Evolutionary conservation across 495 filamentous ascomycete genomes (phyloP), one percentile per base, ranked within the genome.

Genomic region (Corynascus novoguineensis): DNA sequence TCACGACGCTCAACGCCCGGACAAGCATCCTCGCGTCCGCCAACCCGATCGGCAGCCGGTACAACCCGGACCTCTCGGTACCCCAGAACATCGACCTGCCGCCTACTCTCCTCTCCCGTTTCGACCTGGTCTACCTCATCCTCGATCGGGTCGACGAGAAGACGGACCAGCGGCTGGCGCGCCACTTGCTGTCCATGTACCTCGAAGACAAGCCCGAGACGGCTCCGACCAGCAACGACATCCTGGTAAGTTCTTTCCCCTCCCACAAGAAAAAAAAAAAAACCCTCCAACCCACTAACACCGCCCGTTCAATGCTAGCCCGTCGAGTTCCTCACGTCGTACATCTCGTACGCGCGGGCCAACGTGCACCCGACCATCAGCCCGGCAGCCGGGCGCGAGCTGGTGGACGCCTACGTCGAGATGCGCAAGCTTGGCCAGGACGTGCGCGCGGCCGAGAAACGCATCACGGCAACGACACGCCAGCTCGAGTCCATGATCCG

Each of bases 401-500:
- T 99, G 22, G 84, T 91, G 17, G 78, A 86, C 42, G 78, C 90
- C 7, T 99, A 99, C 71, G 90, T 98, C 55, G 90, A 88, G 55
- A 96, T 98, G 89, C 91, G 93, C 58, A 90, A 90, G 65, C 81
- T 97, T 1, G 93, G 93, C 59, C 90, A 95, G 69, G 95, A 97
- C 69, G 90, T 97, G 46, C 90, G 93, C 25, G 83, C 92, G 12
- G 79, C 86, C 1, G 93, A 98, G 67, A 92, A 95, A 72, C 87
- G 93, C 60, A 97, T 98, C 71, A 98, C 93, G 1, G 93, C 93
- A 45, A 98, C 93, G 10, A 98, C 93, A 11, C 81, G 93, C 51
- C 93, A 98, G 70, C 77, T 98, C 34, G 93, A 98, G 72, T 91
- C 86, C 32, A 97, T 97, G 87, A 97, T 98, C 68, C 90, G 93